phyloP scores from a whole-genome alignment of 805 yeast genomes.

The Saccharomycopsis vini region DNA sequence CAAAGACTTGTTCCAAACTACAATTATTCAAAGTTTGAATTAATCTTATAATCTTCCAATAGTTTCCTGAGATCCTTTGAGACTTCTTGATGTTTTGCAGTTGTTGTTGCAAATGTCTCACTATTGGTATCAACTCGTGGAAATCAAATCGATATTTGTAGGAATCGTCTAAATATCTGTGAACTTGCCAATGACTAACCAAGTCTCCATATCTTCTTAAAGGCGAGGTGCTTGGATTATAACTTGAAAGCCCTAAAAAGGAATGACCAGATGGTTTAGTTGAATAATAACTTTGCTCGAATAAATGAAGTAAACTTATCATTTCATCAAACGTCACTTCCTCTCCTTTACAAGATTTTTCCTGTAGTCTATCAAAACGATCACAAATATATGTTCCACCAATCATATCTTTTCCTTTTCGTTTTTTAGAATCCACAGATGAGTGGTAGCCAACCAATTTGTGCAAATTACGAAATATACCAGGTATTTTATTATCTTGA shows the following conservation, averaged over 20 bases:
- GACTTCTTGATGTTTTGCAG: slow-evolving; percentile 26
- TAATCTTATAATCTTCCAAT: slow-evolving; percentile 26
- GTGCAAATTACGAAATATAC: slow-evolving; percentile 36
- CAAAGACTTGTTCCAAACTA: background rate
- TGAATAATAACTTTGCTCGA: slow-evolving; percentile 46
- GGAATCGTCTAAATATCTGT: slow-evolving; percentile 30
- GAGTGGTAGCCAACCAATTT: slow-evolving; percentile 22
- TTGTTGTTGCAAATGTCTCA: slow-evolving; percentile 37
- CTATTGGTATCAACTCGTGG: slow-evolving; percentile 22
- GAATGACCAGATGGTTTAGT: slow-evolving; percentile 42
- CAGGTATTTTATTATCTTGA: slow-evolving; percentile 35
- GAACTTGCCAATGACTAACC: slow-evolving; percentile 71
- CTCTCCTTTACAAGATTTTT: slow-evolving; percentile 18
- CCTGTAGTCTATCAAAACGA: background rate
- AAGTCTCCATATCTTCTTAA: slow-evolving; percentile 76
- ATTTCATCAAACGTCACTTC: slow-evolving; percentile 24
- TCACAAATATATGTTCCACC: background rate
- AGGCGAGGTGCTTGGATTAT: slow-evolving; percentile 83
- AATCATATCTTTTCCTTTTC: background rate
- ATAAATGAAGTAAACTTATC: slow-evolving; percentile 37
- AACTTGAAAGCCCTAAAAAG: slow-evolving; percentile 52
- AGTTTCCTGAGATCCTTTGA: slow-evolving; percentile 25
- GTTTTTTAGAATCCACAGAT: slow-evolving; percentile 14
- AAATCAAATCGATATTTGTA: slow-evolving; percentile 4
- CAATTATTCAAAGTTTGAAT: slow-evolving; percentile 22